Conservation (phyloP, 140 eudicot species). For the Senecio squalidus region DNA sequence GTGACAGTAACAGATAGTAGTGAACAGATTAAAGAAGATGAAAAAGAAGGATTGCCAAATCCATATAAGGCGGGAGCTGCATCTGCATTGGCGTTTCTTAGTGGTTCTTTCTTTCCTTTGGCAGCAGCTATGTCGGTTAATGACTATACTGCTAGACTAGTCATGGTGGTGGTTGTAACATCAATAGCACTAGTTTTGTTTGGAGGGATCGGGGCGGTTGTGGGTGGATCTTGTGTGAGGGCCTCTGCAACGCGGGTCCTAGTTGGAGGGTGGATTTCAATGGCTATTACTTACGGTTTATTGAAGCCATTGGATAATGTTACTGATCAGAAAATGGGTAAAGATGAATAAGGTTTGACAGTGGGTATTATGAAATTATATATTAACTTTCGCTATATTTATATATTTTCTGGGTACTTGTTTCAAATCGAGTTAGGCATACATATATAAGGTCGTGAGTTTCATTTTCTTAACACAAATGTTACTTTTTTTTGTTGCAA, state of each 20-base stretch:
- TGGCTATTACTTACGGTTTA: conserved; percentile 53
- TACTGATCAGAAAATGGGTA: conserved; percentile 23
- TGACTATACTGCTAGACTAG: conserved; percentile 27
- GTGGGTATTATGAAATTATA: background rate
- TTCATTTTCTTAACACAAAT: too few species aligned
- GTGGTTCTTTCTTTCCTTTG: conserved; percentile 59
- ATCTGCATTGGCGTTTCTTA: conserved; percentile 46
- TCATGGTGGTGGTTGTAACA: conserved; percentile 35
- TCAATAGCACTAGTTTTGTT: conserved; percentile 47
- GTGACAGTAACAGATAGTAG: conserved; percentile 18
- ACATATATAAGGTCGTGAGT: background rate
- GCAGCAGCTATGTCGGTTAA: conserved; percentile 30
- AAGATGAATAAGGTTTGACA: background rate
- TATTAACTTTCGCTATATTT: background rate
- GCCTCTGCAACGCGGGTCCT: conserved; percentile 45
- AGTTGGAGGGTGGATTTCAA: conserved; percentile 63
- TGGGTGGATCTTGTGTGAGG: conserved; percentile 50
- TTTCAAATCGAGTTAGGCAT: background rate
- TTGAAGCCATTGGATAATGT: conserved; percentile 47
- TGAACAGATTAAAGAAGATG: conserved; percentile 9
- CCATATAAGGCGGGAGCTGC: conserved; percentile 60
- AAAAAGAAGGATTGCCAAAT: conserved; percentile 30
- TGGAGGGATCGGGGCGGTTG: conserved; percentile 50
- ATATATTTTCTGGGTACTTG: background rate
- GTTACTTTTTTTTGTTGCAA: too few species aligned